Evolutionary conservation across 2,329 filamentous ascomycete species (phyloP), one percentile per base, ranked within the genome.

Genomic region (Nannizzia gypsea): DNA sequence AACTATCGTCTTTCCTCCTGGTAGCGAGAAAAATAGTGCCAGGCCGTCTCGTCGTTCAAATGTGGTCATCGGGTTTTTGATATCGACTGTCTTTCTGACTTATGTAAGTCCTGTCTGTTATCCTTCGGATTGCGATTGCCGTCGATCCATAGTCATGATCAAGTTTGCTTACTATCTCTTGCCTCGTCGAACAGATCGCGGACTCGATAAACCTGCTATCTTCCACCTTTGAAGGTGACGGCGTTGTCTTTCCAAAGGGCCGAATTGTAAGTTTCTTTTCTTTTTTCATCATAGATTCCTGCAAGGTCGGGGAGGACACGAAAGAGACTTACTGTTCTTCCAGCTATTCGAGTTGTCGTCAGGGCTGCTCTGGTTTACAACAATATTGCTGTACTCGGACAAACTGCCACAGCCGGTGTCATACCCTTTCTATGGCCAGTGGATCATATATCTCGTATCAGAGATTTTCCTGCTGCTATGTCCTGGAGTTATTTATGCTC

Each of bases 401-500:
- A 73, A 75, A 17, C 68, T 75, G 31, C 74, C 77, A 57, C 76
- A 78, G 20, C 1, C 76, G 83, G 38, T 58, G 8, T 85, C 83
- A 78, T 83, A 85, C 64, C 83, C 85, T 0, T 84, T 83, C 63
- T 80, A 81, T 63, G 84, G 83, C 17, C 81, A 82, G 11, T 87
- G 85, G 78, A 64, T 81, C 31, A 69, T 87, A 15, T 81, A 81
- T 13, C 71, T 86, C 6, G 65, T 77, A 13, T 80, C 82, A 38
- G 86, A 89, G 66, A 68, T 78, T 0, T 66, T 69, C 56, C 72
- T 83, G 34, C 68, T 78, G 24, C 65, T 73, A 13, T 64, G 81
- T 17, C 67, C 72, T 42, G n/a, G 63, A 69, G 69, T 20, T 58
- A 73, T 50, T 66, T 65, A 52, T 46, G 63, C 58, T 52, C 66